Conservation (phyloP, 192 early-diverging fungal species). For the Backusella circina region DNA sequence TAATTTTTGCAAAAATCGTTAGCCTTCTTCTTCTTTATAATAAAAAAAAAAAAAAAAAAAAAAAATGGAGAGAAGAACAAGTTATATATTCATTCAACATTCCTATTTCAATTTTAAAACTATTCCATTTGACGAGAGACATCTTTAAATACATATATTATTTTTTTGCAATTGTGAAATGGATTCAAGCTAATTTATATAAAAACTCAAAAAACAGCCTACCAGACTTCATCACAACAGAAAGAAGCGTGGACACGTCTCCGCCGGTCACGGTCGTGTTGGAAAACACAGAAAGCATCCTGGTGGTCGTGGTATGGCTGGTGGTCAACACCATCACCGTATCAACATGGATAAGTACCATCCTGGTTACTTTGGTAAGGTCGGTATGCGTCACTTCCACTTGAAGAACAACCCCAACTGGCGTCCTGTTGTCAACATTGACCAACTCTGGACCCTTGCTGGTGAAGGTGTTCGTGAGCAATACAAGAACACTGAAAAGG, state of each 20-base stretch:
- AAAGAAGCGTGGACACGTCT: slow-evolving; percentile 99
- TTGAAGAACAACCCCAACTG: slow-evolving; percentile 86
- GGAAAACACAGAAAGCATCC: slow-evolving; percentile 99
- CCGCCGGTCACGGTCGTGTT: slow-evolving; percentile 99
- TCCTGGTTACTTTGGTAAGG: slow-evolving; percentile 99
- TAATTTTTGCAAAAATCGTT: too few relatives aligned
- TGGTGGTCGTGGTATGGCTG: slow-evolving; percentile 99
- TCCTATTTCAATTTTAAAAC: not conserved
- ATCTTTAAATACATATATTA: too few relatives aligned
- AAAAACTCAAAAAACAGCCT: slow-evolving; percentile 46
- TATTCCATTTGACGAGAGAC: not conserved
- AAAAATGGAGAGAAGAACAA: not conserved
- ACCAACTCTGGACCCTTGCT: slow-evolving; percentile 92
- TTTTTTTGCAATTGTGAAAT: not conserved
- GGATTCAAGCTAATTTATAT: not conserved
- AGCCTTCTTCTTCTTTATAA: too few relatives aligned
- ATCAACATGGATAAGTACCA: slow-evolving; percentile 99
- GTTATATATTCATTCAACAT: not conserved
- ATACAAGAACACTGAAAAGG: slow-evolving; percentile 82
- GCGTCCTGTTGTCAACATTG: slow-evolving; percentile 88
- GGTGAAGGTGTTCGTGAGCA: slow-evolving; percentile 80
- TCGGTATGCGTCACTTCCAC: slow-evolving; percentile 99
- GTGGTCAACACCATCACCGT: slow-evolving; percentile 99
- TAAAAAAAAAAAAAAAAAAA: too few relatives aligned
- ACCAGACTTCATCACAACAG: slow-evolving; percentile 84